These are phyloP conservation scores for Sporothrix brunneoviolacea DNA, from an alignment of 2,329 filamentous ascomycete species.

Conservation along the genomic window DNA sequence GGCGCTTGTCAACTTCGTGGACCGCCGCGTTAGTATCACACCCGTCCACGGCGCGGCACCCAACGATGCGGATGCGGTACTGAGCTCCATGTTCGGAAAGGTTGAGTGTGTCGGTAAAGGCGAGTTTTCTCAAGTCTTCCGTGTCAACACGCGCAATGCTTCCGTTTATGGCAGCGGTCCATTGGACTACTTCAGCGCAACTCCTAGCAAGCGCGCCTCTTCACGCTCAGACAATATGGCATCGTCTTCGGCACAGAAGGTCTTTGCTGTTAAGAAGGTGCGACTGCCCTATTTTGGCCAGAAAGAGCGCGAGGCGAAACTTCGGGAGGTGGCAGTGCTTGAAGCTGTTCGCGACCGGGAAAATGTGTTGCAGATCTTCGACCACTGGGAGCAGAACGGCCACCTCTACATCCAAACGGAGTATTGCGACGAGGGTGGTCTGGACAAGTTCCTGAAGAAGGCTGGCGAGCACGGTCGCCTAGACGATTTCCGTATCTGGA, in stretches of 20 bases:
- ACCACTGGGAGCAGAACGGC: constrained; percentile 79
- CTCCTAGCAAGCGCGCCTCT: constrained; percentile 15
- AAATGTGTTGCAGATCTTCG: constrained; percentile 76
- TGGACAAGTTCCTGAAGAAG: constrained; percentile 78
- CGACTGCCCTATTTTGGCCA: constrained; percentile 70
- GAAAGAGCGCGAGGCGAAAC: constrained; percentile 73
- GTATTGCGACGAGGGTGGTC: constrained; percentile 87
- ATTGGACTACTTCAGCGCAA: constrained; percentile 28
- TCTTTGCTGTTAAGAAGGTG: constrained; percentile 93
- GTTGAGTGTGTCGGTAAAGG: constrained; percentile 77
- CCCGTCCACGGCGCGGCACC: constrained; percentile 63
- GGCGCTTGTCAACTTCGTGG: constrained; percentile 46
- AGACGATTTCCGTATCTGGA: constrained; percentile 98
- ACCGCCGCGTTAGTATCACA: constrained; percentile 55
- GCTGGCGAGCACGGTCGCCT: constrained; percentile 77
- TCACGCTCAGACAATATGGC: constrained; percentile 25
- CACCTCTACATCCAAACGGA: constrained; percentile 97
- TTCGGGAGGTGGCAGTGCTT: constrained; percentile 76
- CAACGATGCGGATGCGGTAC: constrained; percentile 66
- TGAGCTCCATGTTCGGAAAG: constrained; percentile 71
- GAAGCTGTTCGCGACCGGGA: constrained; percentile 71
- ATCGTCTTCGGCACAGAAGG: constrained; percentile 40
- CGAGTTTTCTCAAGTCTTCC: constrained; percentile 90
- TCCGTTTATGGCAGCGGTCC: constrained; percentile 19
- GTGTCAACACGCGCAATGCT: constrained; percentile 49